Base-by-base conservation (phyloP, 768 basidiomycete genomes). In the Ramaria sp. region DNA sequence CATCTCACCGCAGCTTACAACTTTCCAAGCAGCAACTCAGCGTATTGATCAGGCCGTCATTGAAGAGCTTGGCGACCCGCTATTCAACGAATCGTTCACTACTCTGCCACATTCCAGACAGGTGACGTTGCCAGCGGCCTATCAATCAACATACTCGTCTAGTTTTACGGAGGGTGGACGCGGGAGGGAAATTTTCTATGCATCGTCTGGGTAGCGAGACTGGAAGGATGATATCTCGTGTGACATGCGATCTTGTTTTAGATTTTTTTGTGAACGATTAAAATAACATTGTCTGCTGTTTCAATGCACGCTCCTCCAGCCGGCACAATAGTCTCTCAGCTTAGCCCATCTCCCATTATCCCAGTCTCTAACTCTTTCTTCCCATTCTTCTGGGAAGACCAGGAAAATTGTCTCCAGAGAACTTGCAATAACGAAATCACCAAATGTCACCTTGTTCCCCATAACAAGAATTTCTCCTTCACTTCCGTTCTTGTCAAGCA, bases 401-500 rank as follows among this genome's bases (percentile, higher is more conserved):
- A 48, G 1, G 22, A 13, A 48, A 20, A 48, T 15, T 3, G 11
- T 1, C 46, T 48, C 13, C 12, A 12, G 22, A 27, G 3, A 27
- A 27, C 27, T 27, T 5, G 20, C 19, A 48, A 30, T 48, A 69
- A 66, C 31, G 77, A 27, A 66, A 61, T 80, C 78, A 0, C 70
- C 72, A 64, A 71, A 78, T 1, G 66, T 68, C 12, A 69, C 62
- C 17, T 59, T 61, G 7, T 70, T 63, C 0, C 75, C 76, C 58
- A 72, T 65, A 13, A 78, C 56, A 57, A 68, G 76, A 20, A 9
- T n/a, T 3, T 12, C 27, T 11, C 65, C 67, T 0, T 70, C 69
- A 4, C 42, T 55, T 7, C 51, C 67, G 31, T 63, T 60, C 37
- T 62, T 66, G 54, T 68, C 72, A 68, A 72, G 24, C 7, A 43